These are phyloP conservation scores for Yarrowia phangngaensis DNA, from an alignment of 805 yeast genomes.

Conservation along the genomic window DNA sequence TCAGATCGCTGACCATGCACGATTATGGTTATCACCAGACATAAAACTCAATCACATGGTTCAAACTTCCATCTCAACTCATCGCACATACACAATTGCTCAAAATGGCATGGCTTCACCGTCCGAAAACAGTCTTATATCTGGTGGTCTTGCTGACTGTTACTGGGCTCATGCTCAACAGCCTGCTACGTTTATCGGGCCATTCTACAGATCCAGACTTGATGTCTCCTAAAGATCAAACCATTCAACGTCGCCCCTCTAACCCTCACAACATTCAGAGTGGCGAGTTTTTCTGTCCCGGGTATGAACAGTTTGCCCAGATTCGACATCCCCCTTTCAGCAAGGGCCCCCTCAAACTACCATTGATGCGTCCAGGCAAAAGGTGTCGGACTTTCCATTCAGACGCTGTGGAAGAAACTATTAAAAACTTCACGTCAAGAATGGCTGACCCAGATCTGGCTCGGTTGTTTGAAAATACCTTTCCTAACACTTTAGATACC, in stretches of 20 bases:
- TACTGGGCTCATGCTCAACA: constrained; percentile 3
- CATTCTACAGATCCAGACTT: constrained; percentile 5
- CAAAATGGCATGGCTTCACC: constrained; percentile 19
- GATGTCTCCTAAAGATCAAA: neutral
- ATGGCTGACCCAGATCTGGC: constrained; percentile 64
- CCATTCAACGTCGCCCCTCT: too few species aligned
- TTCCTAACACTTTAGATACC: constrained; percentile 86
- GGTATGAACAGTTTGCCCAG: constrained; percentile 59
- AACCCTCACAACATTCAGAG: too few species aligned
- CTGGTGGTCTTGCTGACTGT: constrained; percentile 7
- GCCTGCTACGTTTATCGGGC: neutral
- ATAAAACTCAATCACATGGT: too few species aligned
- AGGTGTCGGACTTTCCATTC: constrained; percentile 72
- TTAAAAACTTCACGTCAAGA: constrained; percentile 49
- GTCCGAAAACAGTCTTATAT: constrained; percentile 13
- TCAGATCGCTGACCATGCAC: too few species aligned
- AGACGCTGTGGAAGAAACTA: constrained; percentile 55
- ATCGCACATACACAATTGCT: neutral
- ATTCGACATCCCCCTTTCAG: constrained; percentile 55
- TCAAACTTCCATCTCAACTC: too few species aligned
- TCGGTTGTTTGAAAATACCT: constrained; percentile 70
- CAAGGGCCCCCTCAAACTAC: constrained; percentile 52
- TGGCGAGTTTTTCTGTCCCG: constrained; percentile 53
- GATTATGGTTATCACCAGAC: too few species aligned
- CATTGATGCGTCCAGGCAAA: constrained; percentile 71